A percentile compares a stretch with the other conserved stretches of the same genome.
phyloP scores from a whole-genome alignment of 2,329 filamentous ascomycete genomes.

The Phaeophleospora eucalypticola region DNA sequence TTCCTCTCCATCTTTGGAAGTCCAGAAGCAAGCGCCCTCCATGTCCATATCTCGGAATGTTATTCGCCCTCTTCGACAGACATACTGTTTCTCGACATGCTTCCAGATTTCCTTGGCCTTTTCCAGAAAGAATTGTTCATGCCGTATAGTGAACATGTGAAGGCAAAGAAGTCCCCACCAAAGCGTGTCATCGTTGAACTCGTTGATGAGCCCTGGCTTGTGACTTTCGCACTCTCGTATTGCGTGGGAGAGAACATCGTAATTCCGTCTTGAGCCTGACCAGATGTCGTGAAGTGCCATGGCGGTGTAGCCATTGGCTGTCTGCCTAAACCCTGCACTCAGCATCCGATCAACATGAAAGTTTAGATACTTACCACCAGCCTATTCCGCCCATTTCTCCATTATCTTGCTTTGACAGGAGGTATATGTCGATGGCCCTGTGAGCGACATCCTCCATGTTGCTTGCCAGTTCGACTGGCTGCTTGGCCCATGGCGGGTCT shows the following conservation, averaged over 20 bases:
- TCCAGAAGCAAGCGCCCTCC: slow-evolving; percentile 6
- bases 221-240: slow-evolving; percentile 1
- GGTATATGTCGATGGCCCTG: not conserved
- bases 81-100: not conserved
- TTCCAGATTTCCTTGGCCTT: slow-evolving; percentile 1
- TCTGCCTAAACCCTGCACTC: not conserved
- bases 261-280: not conserved
- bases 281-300: slow-evolving; percentile 4
- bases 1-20: slow-evolving; percentile 2
- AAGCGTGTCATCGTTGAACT: slow-evolving; percentile 10
- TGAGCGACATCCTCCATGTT: not conserved
- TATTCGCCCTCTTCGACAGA: not conserved
- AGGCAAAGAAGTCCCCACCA: slow-evolving; percentile 3
- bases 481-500: not conserved
- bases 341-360: not conserved
- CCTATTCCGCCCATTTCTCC: slow-evolving; percentile 4
- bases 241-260: not conserved
- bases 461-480: not conserved
- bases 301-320: slow-evolving; percentile 2
- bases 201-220: slow-evolving; percentile 2
- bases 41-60: slow-evolving; percentile 1
- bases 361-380: not conserved
- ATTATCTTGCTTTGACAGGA: not conserved
- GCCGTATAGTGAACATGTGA: not conserved
- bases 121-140: not conserved